Percentiles rank a stretch among this genome's conserved stretches.
Evolutionary conservation across 2,329 filamentous ascomycete genomes (phyloP).

Genomic region (Neopestalotiopsis sp.): DNA sequence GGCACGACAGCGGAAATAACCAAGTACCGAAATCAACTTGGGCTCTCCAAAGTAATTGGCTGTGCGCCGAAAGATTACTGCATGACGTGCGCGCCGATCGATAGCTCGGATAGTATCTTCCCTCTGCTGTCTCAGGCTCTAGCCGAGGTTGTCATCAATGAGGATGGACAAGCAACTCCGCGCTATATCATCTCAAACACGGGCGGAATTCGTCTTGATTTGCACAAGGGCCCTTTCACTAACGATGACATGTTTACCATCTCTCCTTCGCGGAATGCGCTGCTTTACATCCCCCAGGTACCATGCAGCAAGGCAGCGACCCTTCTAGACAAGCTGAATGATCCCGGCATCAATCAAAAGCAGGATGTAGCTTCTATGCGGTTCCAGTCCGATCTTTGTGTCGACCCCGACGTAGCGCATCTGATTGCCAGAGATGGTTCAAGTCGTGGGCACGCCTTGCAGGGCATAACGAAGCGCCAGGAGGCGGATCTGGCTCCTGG

Average conservation of each 20-base stretch:
- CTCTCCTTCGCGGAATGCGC: conserved; percentile 55
- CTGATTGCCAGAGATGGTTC: neutral
- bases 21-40: conserved; percentile 52
- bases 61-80: conserved; percentile 65
- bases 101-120: conserved; percentile 57
- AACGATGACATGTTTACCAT: conserved; percentile 56
- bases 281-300: conserved; percentile 56
- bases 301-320: conserved; percentile 47
- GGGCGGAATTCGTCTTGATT: conserved; percentile 62
- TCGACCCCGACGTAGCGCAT: conserved; percentile 45
- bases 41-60: conserved; percentile 59
- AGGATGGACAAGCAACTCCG: conserved; percentile 49
- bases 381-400: conserved; percentile 45
- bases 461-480: conserved; percentile 49
- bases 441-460: conserved; percentile 30
- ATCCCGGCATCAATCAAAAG: conserved; percentile 30
- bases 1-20: neutral
- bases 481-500: conserved; percentile 47
- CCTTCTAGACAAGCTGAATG: conserved; percentile 20
- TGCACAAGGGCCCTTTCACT: conserved; percentile 65
- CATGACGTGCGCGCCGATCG: conserved; percentile 56
- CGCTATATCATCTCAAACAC: conserved; percentile 65
- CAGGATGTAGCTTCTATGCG: conserved; percentile 38
- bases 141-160: conserved; percentile 54
- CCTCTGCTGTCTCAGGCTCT: conserved; percentile 54